Evolutionary conservation across 73 alveolate genomes (phyloP).

Genomic region (Uronychia setigera): DNA sequence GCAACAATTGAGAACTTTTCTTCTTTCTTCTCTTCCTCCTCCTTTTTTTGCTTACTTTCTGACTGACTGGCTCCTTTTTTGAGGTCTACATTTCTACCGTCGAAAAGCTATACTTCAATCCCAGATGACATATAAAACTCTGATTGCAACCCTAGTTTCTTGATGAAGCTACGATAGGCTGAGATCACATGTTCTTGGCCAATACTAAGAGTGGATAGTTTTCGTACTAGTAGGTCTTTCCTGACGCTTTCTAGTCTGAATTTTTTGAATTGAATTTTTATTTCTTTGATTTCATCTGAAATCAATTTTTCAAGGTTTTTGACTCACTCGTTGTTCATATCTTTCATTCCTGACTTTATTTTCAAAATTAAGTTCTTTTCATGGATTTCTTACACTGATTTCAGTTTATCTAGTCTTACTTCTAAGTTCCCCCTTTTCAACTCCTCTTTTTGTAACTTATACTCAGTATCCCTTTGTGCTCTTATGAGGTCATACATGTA

Average conservation of each 20-base stretch:
- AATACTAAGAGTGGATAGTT: not conserved
- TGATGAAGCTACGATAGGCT: not conserved
- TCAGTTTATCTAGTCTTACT: not conserved
- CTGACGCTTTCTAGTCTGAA: not conserved
- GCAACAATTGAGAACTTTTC: not conserved
- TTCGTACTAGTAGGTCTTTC: not conserved
- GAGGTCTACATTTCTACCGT: not conserved
- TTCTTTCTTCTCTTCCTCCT: no score
- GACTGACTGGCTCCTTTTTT: no score
- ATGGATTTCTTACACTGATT: not conserved
- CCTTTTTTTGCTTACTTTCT: no score
- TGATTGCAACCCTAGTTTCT: not conserved
- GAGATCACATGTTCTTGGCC: not conserved
- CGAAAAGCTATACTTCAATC: not conserved
- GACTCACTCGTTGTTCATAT: not conserved
- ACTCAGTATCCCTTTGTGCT: not conserved
- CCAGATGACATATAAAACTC: not conserved
- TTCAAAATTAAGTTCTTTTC: not conserved
- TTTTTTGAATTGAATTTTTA: not conserved
- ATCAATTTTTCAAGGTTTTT: not conserved
- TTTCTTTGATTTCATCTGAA: not conserved
- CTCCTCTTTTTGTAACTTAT: not conserved
- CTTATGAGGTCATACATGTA: not conserved
- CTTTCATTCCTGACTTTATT: not conserved
- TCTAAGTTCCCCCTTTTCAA: not conserved